Conservation (phyloP, 331 rosid species). For the Telfairia occidentalis region DNA sequence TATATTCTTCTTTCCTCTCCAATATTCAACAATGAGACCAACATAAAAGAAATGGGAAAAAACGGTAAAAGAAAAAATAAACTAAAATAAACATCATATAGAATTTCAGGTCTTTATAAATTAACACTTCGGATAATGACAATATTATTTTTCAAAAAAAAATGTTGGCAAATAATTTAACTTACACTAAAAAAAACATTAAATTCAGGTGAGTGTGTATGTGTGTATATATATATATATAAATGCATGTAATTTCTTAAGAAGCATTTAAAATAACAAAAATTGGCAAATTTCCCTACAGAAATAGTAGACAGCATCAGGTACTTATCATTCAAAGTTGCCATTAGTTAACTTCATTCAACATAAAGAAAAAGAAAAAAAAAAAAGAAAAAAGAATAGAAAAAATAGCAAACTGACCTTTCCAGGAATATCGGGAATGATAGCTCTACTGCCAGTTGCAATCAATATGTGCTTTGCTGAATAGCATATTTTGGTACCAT, state of each 20-base stretch:
- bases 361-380: neutral
- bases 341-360: neutral
- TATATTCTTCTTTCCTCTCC: neutral
- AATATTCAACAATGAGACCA: neutral
- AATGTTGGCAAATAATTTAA: neutral
- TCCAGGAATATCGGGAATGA: constrained; percentile 67
- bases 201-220: no score
- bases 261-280: neutral
- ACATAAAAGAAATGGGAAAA: neutral
- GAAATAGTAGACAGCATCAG: neutral
- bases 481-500: constrained; percentile 86
- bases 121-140: neutral
- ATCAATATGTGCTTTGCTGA: constrained; percentile 82
- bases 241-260: neutral
- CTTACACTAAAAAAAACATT: neutral
- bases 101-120: neutral
- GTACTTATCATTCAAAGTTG: neutral
- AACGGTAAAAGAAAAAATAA: neutral
- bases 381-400: neutral
- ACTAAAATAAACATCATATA: neutral
- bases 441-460: constrained; percentile 95
- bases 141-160: neutral
- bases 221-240: neutral
- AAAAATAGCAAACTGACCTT: constrained; percentile 35
- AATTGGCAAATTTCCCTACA: neutral